Conservation (phyloP, 116 monocot genomes). For the Papilionanthe hybrid region DNA sequence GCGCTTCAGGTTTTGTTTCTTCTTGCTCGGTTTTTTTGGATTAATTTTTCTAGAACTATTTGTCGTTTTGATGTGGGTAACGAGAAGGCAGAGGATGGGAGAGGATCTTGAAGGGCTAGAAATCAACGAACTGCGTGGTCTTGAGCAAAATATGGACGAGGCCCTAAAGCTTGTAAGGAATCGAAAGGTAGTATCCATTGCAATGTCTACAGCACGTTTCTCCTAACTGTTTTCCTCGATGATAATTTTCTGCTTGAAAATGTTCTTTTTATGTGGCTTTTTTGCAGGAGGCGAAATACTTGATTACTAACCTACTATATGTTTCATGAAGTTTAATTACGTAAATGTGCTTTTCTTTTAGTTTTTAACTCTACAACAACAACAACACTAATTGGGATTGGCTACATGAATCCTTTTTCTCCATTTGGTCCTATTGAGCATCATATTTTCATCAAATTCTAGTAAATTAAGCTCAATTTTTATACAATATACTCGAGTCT, state of each 20-base stretch:
- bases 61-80: not conserved
- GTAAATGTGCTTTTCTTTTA: no score
- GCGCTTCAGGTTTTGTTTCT: not conserved
- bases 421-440: no score
- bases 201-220: no score
- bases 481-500: no score
- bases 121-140: constrained; percentile 60
- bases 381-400: no score
- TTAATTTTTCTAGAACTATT: not conserved
- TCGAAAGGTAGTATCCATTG: constrained; percentile 22
- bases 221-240: no score
- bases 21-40: not conserved
- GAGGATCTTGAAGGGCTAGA: constrained; percentile 47
- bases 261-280: not conserved
- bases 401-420: no score
- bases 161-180: constrained; percentile 49
- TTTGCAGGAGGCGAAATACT: not conserved
- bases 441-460: no score
- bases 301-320: not conserved
- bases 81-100: constrained; percentile 56
- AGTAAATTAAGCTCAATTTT: no score
- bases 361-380: no score
- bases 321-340: no score
- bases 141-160: constrained; percentile 60
- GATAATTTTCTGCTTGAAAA: no score